A percentile compares a stretch with the other conserved stretches of the same genome.
These are phyloP conservation scores for Colletotrichum lentis DNA, from an alignment of 2,329 filamentous ascomycete genomes.

Conservation along the genomic window DNA sequence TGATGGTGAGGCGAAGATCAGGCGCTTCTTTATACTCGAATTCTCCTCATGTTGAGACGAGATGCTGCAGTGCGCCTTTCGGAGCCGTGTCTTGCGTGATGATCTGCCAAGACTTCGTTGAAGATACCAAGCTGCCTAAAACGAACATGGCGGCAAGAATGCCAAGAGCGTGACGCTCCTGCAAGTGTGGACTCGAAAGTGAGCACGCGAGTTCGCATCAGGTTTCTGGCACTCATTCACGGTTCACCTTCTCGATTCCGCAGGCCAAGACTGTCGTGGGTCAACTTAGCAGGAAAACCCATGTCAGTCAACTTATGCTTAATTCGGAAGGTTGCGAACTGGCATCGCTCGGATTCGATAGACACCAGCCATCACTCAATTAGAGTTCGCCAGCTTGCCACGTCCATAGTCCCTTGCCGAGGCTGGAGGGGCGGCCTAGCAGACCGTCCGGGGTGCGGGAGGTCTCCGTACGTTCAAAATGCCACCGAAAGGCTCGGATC, in stretches of 20 bases:
- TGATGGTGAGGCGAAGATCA: neutral
- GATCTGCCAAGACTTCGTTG: slow-evolving; percentile 23
- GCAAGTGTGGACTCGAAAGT: neutral
- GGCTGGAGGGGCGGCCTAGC: slow-evolving; percentile 3
- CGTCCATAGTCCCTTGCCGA: slow-evolving; percentile 24
- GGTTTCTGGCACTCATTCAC: too few species aligned
- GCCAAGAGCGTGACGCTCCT: slow-evolving; percentile 5
- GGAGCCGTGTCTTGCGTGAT: slow-evolving; percentile 35
- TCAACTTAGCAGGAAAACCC: slow-evolving; percentile 3
- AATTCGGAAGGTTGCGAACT: slow-evolving; percentile 34
- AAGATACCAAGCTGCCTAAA: slow-evolving; percentile 36
- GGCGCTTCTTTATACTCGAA: slow-evolving; percentile 28
- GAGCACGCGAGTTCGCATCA: slow-evolving; percentile 4
- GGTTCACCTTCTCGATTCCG: too few species aligned
- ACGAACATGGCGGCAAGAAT: slow-evolving; percentile 2
- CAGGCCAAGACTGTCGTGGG: too few species aligned
- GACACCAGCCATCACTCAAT: too few species aligned
- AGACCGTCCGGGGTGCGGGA: slow-evolving; percentile 25
- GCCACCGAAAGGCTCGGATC: neutral
- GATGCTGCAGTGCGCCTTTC: slow-evolving; percentile 17
- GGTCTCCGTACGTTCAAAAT: slow-evolving; percentile 22
- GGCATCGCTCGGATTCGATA: slow-evolving; percentile 9
- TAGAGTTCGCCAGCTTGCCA: slow-evolving; percentile 23
- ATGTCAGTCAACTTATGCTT: slow-evolving; percentile 32
- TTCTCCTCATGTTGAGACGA: neutral